Base-by-base conservation (phyloP, 2,329 filamentous ascomycete species). In the Penicillium sp. region DNA sequence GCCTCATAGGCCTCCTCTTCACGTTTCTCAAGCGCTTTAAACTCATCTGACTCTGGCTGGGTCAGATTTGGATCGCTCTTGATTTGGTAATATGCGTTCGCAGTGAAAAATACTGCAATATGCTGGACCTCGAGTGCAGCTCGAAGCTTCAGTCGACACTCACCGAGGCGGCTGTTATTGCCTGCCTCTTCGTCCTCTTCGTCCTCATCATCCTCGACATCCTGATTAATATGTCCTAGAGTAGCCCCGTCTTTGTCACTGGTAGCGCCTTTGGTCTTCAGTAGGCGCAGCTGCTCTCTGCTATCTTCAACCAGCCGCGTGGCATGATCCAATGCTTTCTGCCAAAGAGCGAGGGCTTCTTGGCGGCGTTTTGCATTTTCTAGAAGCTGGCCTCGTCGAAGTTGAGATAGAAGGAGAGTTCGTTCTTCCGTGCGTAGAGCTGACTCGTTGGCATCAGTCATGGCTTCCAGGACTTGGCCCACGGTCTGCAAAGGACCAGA, bases 371-470 rank as follows among this genome's bases (percentile, higher is more conserved):
- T 80, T 6, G 84, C 82, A 59, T 89, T 88, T 53, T 91, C 89
- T 34, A 86, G 75, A 3, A 96, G 71, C 58, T 96, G 90, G 0
- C 88, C 91, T 48, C 81, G 77, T 15, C 77, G 78, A 39, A 95
- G 72, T 53, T 80, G 81, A 31, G 75, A 75, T 2, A 79, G 64
- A 6, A 95, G 73, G 42, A 84, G 75, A 2, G 75, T 72, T 45
- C 88, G 80, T 61, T 93, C 84, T 51, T 91, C 83, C 0, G 77
- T 69, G 45, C 83, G 79, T 49, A 91, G 78, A 1, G 71, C 65
- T 6, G 73, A 74, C 50, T 91, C 86, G 38, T 85, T 89, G 61
- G 91, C 83, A 48, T 95, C 88, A 51, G 96, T 84, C 91, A 98
- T 96, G 4, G 84, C 82, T 56, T 88, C 84, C 10, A 98, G 74